Base-by-base conservation (phyloP, 129 eudicot genomes). In the Erigeron canadensis region DNA sequence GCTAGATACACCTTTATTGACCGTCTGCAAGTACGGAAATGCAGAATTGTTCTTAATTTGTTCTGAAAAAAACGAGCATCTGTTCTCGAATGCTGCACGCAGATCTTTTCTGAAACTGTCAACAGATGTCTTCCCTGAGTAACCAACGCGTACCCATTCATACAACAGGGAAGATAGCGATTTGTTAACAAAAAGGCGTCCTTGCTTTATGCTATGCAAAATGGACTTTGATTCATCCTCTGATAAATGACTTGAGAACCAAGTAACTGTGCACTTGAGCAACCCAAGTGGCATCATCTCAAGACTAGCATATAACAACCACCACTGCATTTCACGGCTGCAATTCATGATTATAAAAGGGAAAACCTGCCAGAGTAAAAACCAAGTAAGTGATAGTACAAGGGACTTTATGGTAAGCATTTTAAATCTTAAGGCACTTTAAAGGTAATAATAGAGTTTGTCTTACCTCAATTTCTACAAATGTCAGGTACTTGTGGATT, bases 211-310 rank as follows among this genome's bases (percentile, higher is more conserved):
- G 67, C 74, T 74, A 34, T 74, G 46, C 73, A 89, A 69, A 79
- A 90, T 77, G 66, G 82, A 78, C 81, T 79, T 90, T 46, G 82
- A 79, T 54, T 90, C 85, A 40, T 80, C 84, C 41, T 88, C 95
- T 10, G 97, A 75, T 71, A 94, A 61, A 63, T 86, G 90, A 77
- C 89, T 75, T 10, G 96, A 82, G 77, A 94, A 90, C 99, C 97
- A 94, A 69, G 88, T 82, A 61, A 83, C 65, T 28, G 82, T 82
- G 86, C 90, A 87, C 76, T 84, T 94, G 18, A 94, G 86, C 77
- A 94, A 74, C 47, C 99, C 99, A 78, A 94, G 89, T 28, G 99
- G 99, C 89, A 94, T 79, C 85, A 84, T 81, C 42, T 73, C 81
- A 34, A 94, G 93, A 72, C 89, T 63, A 40, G 79, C 74, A 69